Percentiles rank a stretch among this genome's conserved stretches.
Evolutionary conservation across 1,284 basidiomycete genomes (phyloP).

Genomic region (Boletus sp.): DNA sequence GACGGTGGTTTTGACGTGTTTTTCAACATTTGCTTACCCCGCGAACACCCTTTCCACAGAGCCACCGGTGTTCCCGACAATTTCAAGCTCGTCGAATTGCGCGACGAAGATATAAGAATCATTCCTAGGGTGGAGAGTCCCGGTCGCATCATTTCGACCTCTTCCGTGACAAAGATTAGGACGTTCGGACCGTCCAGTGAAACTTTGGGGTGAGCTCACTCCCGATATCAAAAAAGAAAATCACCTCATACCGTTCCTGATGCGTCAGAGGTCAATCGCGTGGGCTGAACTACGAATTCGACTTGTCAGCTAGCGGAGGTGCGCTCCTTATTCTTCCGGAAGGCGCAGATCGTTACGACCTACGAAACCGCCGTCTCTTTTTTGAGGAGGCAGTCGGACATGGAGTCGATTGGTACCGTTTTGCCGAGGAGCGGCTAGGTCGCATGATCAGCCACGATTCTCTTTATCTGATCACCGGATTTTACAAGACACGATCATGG

Average conservation of each 20-base stretch:
- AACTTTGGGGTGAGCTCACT: too few relatives aligned
- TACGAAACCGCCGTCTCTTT: constrained; percentile 13
- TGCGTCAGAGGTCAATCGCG: not conserved
- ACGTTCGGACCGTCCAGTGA: constrained; percentile 1
- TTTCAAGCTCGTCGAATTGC: constrained; percentile 9
- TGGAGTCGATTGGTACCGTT: constrained; percentile 20
- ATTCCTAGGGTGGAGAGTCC: constrained; percentile 5
- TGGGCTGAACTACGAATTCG: constrained; percentile 8
- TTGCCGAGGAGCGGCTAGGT: constrained; percentile 14
- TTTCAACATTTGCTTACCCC: constrained; percentile 33
- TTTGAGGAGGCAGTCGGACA: constrained; percentile 2
- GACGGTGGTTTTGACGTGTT: constrained; percentile 8
- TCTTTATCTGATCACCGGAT: constrained; percentile 22
- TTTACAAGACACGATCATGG: constrained; percentile 21
- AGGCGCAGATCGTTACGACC: constrained; percentile 14
- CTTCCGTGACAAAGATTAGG: constrained; percentile 11
- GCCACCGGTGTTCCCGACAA: constrained; percentile 16
- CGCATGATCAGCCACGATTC: constrained; percentile 17
- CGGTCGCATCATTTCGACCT: constrained; percentile 8
- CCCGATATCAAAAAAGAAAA: not conserved
- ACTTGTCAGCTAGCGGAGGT: constrained; percentile 14
- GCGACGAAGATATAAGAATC: constrained; percentile 4
- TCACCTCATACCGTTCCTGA: not conserved
- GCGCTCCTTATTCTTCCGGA: constrained; percentile 21
- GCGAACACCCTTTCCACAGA: constrained; percentile 8